These are phyloP conservation scores for Melocanna baccifera DNA, from an alignment of 176 grass and related monocot species.

Conservation along the genomic window DNA sequence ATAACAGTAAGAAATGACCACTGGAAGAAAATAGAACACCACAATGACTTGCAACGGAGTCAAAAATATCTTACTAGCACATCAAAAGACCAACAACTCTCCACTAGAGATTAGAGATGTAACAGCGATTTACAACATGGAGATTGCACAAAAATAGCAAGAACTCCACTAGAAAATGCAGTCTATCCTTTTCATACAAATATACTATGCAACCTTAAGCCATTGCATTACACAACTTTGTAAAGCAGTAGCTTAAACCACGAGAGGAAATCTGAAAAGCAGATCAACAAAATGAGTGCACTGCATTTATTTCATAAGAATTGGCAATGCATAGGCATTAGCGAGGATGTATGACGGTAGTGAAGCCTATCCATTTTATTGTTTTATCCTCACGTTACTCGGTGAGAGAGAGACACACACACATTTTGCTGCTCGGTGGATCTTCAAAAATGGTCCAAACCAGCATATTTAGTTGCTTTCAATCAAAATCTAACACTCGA, in stretches of 20 bases:
- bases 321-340: neutral
- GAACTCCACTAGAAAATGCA: neutral
- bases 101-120: neutral
- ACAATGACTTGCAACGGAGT: neutral
- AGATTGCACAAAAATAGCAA: neutral
- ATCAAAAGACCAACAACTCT: neutral
- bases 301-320: neutral
- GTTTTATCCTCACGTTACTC: neutral
- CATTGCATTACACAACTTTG: neutral
- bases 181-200: neutral
- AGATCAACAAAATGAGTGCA: neutral
- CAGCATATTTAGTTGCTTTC: neutral
- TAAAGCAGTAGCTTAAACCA: neutral
- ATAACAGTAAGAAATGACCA: neutral
- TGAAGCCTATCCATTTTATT: neutral
- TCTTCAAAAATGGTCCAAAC: neutral
- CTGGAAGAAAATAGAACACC: neutral
- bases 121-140: neutral
- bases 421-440: neutral
- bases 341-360: neutral
- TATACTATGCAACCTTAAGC: neutral
- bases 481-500: constrained; percentile 13
- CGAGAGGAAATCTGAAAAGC: neutral
- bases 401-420: neutral
- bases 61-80: neutral